Percentiles rank a stretch among this genome's conserved stretches.
These are phyloP conservation scores for Exophiala mesophila DNA, from an alignment of 2,329 filamentous ascomycete genomes.

Conservation along the genomic window DNA sequence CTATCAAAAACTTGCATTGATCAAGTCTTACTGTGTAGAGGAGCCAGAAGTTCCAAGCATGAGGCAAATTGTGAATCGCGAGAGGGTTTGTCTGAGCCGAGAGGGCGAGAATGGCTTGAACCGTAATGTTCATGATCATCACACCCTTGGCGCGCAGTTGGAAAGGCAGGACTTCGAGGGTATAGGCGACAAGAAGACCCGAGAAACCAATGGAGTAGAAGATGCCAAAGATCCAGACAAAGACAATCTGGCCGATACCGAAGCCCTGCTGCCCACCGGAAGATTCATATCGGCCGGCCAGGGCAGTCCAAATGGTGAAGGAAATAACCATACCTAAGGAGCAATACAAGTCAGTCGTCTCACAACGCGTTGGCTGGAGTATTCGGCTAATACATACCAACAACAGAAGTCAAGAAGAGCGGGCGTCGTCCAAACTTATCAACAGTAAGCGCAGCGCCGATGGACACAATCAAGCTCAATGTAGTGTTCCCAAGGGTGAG, in stretches of 20 bases:
- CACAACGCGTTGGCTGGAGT: background rate
- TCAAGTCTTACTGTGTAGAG: conserved; percentile 11
- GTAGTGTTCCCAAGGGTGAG: conserved; percentile 55
- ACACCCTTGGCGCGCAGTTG: conserved; percentile 43
- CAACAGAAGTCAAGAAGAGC: conserved; percentile 47
- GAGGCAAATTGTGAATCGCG: conserved; percentile 9
- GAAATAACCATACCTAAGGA: conserved; percentile 37
- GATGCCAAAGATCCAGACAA: conserved; percentile 37
- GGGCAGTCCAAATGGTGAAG: conserved; percentile 40
- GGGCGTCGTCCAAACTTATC: conserved; percentile 53
- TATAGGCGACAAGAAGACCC: conserved; percentile 35
- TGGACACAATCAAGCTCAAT: conserved; percentile 54
- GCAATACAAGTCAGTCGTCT: conserved; percentile 1
- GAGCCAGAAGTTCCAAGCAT: conserved; percentile 12
- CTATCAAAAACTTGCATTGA: conserved; percentile 1
- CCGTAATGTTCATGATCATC: conserved; percentile 13
- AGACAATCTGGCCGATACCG: conserved; percentile 35
- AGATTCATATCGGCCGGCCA: conserved; percentile 33
- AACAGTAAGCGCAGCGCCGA: conserved; percentile 51
- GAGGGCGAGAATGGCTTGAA: conserved; percentile 11
- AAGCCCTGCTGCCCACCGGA: conserved; percentile 26
- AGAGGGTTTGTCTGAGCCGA: conserved; percentile 8
- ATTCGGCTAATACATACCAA: conserved; percentile 26
- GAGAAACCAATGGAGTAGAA: conserved; percentile 36
- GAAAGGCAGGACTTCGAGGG: conserved; percentile 46